phyloP scores from a whole-genome alignment of 2,329 filamentous ascomycete species.

The Diplodia mutila region DNA sequence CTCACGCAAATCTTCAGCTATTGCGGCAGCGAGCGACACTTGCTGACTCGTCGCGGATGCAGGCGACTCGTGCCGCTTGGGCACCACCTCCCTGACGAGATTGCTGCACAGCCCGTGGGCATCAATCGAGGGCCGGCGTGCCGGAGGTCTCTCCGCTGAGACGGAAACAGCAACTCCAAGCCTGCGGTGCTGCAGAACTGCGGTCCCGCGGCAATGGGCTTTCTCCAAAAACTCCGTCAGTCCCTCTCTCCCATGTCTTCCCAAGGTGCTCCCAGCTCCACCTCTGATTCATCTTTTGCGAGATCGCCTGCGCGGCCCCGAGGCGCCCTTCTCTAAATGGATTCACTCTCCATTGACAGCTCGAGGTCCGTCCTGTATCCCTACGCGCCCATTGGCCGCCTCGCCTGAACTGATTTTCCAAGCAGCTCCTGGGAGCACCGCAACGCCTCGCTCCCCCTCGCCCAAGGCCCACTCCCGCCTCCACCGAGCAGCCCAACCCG shows the following conservation, averaged over 20 bases:
- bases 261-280: neutral
- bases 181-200: neutral
- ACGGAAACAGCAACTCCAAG: constrained; percentile 6
- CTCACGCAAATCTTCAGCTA: neutral
- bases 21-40: neutral
- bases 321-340: constrained; percentile 1
- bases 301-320: constrained; percentile 1
- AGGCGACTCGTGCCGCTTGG: constrained; percentile 11
- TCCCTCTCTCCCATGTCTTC: constrained; percentile 4
- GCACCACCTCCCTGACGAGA: constrained; percentile 3
- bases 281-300: neutral
- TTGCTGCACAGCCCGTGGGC: neutral
- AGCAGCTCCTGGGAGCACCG: constrained; percentile 8
- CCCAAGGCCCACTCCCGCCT: constrained; percentile 17
- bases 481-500: neutral
- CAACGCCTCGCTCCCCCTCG: neutral
- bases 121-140: neutral
- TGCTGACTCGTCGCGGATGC: neutral
- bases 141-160: neutral
- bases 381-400: constrained; percentile 3
- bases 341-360: constrained; percentile 8
- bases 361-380: constrained; percentile 4
- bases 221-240: neutral
- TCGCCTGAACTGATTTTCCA: constrained; percentile 7
- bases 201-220: neutral